These are phyloP conservation scores for Primulina huaijiensis DNA, from an alignment of 257 asterid species.

Conservation along the genomic window DNA sequence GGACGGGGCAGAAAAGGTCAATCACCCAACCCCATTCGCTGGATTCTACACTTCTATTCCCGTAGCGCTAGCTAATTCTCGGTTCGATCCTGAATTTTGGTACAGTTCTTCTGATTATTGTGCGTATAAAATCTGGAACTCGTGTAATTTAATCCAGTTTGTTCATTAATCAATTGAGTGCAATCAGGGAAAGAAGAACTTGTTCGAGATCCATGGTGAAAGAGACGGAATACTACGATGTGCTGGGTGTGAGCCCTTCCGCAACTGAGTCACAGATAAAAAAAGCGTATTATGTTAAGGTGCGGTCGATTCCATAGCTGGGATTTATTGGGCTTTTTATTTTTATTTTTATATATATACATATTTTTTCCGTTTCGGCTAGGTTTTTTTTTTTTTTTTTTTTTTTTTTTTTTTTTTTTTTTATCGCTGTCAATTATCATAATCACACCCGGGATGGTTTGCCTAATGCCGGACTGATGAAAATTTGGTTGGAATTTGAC, in stretches of 20 bases:
- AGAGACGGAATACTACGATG: conserved; percentile 75
- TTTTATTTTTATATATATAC: no score
- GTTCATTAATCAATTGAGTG: background rate
- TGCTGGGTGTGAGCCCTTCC: conserved; percentile 68
- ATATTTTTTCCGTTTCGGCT: background rate
- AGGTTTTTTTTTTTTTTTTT: no score
- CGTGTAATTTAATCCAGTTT: no score
- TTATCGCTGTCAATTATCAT: background rate
- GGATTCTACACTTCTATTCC: background rate
- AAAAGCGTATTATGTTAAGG: conserved; percentile 75
- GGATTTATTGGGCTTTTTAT: background rate
- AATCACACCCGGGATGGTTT: background rate
- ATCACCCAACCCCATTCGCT: no score
- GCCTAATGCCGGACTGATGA: background rate
- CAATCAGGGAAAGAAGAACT: background rate
- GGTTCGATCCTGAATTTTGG: background rate
- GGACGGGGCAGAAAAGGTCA: background rate
- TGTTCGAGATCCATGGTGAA: conserved; percentile 49
- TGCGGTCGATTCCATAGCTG: conserved; percentile 16
- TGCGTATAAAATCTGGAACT: background rate
- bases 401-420: no score
- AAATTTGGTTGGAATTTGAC: background rate
- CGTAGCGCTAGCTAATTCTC: background rate
- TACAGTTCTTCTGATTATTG: background rate
- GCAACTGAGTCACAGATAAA: conserved; percentile 68